Evolutionary conservation across 306 rosid species (phyloP).

Genomic region (Senna siamea): DNA sequence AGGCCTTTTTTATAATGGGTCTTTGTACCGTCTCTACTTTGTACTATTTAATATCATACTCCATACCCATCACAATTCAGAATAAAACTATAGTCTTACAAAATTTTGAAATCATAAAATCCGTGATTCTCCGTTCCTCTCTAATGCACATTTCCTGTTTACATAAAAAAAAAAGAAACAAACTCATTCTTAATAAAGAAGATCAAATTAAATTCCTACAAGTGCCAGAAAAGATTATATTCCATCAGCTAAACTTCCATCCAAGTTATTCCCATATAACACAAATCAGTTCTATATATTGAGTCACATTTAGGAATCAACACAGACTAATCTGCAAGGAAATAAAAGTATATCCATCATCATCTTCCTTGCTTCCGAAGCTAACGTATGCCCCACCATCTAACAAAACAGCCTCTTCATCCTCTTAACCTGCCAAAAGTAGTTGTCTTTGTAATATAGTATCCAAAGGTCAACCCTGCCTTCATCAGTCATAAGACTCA

Average conservation of each 20-base stretch:
- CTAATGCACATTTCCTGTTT: background rate
- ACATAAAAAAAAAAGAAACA: background rate
- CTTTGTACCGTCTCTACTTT: background rate
- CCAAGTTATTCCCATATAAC: constrained; percentile 41
- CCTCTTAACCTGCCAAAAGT: constrained; percentile 29
- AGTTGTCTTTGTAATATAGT: constrained; percentile 13
- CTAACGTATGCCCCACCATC: background rate
- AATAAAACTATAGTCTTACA: background rate
- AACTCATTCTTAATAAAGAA: constrained; percentile 31
- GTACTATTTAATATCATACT: too few relatives aligned
- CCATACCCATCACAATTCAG: background rate
- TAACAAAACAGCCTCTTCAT: background rate
- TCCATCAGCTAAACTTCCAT: constrained; percentile 34
- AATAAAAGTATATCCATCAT: constrained; percentile 28
- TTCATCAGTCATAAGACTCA: constrained; percentile 5
- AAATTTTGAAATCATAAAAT: background rate
- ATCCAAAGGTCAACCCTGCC: constrained; percentile 20
- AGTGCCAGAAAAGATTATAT: constrained; percentile 23
- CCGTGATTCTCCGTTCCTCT: background rate
- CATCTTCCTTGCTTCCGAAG: constrained; percentile 36
- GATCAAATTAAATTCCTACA: constrained; percentile 25
- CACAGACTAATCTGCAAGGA: constrained; percentile 30
- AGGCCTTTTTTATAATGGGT: background rate
- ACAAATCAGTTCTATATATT: constrained; percentile 25
- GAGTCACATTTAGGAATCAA: constrained; percentile 38